phyloP scores from a whole-genome alignment of 306 rosid species.

The Chamaecrista fasciculata region DNA sequence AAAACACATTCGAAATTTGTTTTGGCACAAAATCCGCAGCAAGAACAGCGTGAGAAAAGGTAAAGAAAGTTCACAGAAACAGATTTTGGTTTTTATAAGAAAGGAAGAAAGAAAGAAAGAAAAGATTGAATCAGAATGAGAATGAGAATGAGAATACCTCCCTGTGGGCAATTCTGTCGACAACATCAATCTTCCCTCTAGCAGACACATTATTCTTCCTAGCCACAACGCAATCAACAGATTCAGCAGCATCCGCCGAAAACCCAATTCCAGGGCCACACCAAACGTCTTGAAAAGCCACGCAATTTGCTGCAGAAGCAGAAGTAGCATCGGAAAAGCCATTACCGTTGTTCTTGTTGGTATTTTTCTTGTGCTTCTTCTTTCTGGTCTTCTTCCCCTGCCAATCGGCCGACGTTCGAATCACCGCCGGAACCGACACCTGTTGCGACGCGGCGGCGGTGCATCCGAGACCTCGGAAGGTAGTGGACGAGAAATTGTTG shows the following conservation, averaged over 20 bases:
- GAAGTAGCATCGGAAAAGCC: conserved; percentile 24
- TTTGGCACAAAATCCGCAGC: background rate
- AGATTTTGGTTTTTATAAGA: background rate
- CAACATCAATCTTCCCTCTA: conserved; percentile 75
- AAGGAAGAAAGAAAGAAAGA: background rate
- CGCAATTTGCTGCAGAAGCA: conserved; percentile 37
- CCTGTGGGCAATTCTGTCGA: conserved; percentile 55
- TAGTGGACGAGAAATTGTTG: conserved; percentile 55
- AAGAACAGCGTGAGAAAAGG: too few relatives aligned
- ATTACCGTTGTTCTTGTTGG: conserved; percentile 22
- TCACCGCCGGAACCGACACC: conserved; percentile 84
- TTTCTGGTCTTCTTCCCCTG: conserved; percentile 60
- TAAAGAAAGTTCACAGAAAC: background rate
- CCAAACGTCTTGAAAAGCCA: conserved; percentile 90
- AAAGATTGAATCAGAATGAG: too few relatives aligned
- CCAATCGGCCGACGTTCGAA: conserved; percentile 81
- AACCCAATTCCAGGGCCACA: conserved; percentile 97
- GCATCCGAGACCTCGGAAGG: conserved; percentile 84
- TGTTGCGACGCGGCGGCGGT: conserved; percentile 70
- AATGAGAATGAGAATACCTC: conserved; percentile 55
- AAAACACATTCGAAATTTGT: too few relatives aligned
- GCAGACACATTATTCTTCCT: conserved; percentile 65
- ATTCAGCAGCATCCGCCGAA: conserved; percentile 57
- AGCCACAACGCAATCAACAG: conserved; percentile 80
- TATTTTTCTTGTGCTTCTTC: conserved; percentile 49